Conservation (phyloP, 352 stramenopile genomes). For the Elongisporangium senticosum region DNA sequence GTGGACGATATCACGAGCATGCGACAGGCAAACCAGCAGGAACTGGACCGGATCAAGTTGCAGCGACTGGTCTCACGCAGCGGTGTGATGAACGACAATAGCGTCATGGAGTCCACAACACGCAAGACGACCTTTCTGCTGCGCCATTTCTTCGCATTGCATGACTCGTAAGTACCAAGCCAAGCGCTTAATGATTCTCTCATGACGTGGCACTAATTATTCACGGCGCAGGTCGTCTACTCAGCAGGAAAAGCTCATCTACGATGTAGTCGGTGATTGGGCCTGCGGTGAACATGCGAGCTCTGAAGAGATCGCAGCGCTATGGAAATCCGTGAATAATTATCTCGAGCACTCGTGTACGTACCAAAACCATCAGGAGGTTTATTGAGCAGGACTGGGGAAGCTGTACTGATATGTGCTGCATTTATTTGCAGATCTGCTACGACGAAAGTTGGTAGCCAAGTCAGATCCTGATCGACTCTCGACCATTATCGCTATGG, state of each 20-base stretch:
- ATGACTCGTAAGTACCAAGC: slow-evolving; percentile 11
- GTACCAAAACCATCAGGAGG: slow-evolving; percentile 1
- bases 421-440: slow-evolving; percentile 34
- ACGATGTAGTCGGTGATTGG: slow-evolving; percentile 67
- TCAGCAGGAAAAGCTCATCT: slow-evolving; percentile 37
- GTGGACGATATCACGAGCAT: slow-evolving; percentile 49
- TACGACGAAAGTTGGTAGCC: slow-evolving; percentile 43
- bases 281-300: slow-evolving; percentile 33
- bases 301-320: slow-evolving; percentile 28
- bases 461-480: slow-evolving; percentile 35
- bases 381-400: slow-evolving; percentile 1
- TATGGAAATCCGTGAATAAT: slow-evolving; percentile 60
- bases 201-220: not conserved
- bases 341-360: slow-evolving; percentile 73
- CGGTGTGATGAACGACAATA: slow-evolving; percentile 35
- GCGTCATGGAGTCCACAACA: slow-evolving; percentile 34
- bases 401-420: not conserved
- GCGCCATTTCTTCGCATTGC: slow-evolving; percentile 63
- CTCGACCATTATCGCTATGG: slow-evolving; percentile 60
- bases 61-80: slow-evolving; percentile 36
- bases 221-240: slow-evolving; percentile 7
- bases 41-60: slow-evolving; percentile 30
- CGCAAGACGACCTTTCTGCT: slow-evolving; percentile 70
- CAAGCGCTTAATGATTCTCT: not conserved
- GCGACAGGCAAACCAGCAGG: slow-evolving; percentile 24